Percentiles rank a stretch among this genome's conserved stretches.
Conservation (phyloP, 345 rosid genomes). For the Salix koriyanagi region DNA sequence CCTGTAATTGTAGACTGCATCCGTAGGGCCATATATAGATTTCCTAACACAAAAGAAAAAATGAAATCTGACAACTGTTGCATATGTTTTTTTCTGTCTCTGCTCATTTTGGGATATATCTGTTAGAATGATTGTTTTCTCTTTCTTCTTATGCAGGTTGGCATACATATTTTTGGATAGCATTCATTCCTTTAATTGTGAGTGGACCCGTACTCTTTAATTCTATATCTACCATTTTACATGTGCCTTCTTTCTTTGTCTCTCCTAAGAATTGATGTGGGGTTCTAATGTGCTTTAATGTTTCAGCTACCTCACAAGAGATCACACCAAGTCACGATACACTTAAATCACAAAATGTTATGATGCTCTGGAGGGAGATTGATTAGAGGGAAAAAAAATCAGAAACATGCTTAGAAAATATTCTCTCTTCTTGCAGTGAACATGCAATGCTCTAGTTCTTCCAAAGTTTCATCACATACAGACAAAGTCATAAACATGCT, state of each 20-base stretch:
- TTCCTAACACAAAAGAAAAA: background rate
- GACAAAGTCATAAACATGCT: no score
- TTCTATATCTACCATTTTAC: background rate
- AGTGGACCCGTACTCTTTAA: conserved; percentile 27
- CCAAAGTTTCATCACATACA: no score
- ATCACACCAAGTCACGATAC: no score
- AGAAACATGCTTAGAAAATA: background rate
- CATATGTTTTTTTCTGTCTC: background rate
- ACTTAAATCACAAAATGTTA: no score
- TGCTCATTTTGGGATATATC: background rate
- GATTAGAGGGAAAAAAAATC: background rate
- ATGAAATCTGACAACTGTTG: background rate
- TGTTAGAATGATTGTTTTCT: background rate
- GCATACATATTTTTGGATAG: conserved; percentile 83
- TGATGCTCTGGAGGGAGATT: no score
- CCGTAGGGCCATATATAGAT: background rate
- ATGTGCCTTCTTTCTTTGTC: background rate
- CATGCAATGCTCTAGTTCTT: background rate
- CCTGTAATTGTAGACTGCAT: background rate
- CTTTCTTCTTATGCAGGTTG: conserved; percentile 50
- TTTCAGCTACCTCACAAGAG: no score
- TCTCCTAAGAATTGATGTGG: no score
- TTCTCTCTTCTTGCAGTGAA: background rate
- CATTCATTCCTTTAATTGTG: conserved; percentile 72
- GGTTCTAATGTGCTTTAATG: no score